A percentile compares a stretch with the other conserved stretches of the same genome.
Conservation (phyloP, 345 rosid genomes). For the Conringia planisiliqua region DNA sequence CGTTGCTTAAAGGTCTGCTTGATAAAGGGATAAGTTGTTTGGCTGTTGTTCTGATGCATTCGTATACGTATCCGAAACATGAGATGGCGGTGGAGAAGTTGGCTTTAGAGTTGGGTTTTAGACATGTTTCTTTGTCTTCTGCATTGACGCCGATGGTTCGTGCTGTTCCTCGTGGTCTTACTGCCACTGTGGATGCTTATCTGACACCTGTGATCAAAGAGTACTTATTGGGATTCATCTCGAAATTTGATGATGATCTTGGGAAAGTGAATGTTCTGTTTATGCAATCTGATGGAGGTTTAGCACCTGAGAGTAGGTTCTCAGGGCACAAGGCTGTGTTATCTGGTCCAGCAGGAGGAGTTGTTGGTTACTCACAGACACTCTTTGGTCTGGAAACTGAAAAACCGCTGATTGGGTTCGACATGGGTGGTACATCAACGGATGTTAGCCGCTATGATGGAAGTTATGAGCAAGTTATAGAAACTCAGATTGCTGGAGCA, state of each 20-base stretch:
- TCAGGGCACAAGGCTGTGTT: slow-evolving; percentile 97
- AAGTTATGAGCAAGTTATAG: slow-evolving; percentile 93
- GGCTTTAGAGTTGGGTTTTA: slow-evolving; percentile 78
- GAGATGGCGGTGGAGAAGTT: slow-evolving; percentile 79
- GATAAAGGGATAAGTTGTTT: slow-evolving; percentile 80
- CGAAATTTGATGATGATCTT: slow-evolving; percentile 72
- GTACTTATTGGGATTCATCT: slow-evolving; percentile 85
- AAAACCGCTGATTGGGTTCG: slow-evolving; percentile 93
- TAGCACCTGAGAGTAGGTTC: slow-evolving; percentile 88
- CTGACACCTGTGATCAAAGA: slow-evolving; percentile 91
- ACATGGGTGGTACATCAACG: slow-evolving; percentile 98
- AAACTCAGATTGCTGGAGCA: slow-evolving; percentile 95
- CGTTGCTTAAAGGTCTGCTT: slow-evolving; percentile 54
- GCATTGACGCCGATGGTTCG: slow-evolving; percentile 96
- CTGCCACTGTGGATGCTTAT: slow-evolving; percentile 96
- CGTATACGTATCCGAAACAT: slow-evolving; percentile 84
- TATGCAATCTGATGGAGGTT: slow-evolving; percentile 99
- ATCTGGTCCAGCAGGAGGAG: slow-evolving; percentile 99
- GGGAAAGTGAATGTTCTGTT: slow-evolving; percentile 81
- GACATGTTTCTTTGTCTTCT: slow-evolving; percentile 87
- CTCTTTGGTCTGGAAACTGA: slow-evolving; percentile 89
- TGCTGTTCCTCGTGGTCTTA: slow-evolving; percentile 95
- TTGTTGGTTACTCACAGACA: slow-evolving; percentile 94
- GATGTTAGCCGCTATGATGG: slow-evolving; percentile 99
- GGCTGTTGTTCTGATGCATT: slow-evolving; percentile 92